Conservation (phyloP, 202 grass and related monocot genomes). For the Schoenoplectus triqueter region DNA sequence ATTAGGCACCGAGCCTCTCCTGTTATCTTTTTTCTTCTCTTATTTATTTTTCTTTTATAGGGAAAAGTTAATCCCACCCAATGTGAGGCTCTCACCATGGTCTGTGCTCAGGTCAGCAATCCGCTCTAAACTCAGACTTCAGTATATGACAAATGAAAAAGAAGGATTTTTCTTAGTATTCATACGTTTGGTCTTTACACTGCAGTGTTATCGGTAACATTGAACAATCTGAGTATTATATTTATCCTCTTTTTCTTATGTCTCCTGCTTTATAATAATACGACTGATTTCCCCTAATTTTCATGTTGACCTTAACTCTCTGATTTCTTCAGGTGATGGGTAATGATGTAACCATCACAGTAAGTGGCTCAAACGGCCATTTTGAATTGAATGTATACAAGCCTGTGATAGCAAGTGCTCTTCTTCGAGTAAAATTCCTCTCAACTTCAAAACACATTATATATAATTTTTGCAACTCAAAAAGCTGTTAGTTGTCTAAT, state of each 20-base stretch:
- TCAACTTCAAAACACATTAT: constrained; percentile 17
- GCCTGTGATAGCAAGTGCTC: constrained; percentile 86
- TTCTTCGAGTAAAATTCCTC: constrained; percentile 74
- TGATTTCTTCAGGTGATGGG: constrained; percentile 77
- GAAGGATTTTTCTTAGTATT: not conserved
- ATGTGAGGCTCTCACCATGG: constrained; percentile 97
- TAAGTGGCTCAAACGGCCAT: constrained; percentile 91
- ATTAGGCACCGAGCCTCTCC: not conserved
- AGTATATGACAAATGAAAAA: not conserved
- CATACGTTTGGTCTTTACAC: not conserved
- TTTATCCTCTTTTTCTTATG: not conserved
- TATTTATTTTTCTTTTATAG: constrained; percentile 46
- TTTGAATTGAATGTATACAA: constrained; percentile 98
- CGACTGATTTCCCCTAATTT: not conserved
- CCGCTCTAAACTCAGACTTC: constrained; percentile 1
- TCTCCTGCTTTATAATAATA: not conserved
- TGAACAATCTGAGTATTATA: not conserved
- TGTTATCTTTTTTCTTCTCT: not conserved
- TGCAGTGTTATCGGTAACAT: not conserved
- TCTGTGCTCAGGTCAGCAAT: constrained; percentile 84
- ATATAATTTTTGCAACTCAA: constrained; percentile 11
- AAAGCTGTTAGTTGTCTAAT: constrained; percentile 29
- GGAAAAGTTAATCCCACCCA: constrained; percentile 99
- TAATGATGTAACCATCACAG: constrained; percentile 89
- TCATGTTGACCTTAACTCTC: not conserved